Evolutionary conservation across 2,329 filamentous ascomycete genomes (phyloP), one percentile per base, ranked within the genome.

Genomic region (Aspergillus thermomutatus): DNA sequence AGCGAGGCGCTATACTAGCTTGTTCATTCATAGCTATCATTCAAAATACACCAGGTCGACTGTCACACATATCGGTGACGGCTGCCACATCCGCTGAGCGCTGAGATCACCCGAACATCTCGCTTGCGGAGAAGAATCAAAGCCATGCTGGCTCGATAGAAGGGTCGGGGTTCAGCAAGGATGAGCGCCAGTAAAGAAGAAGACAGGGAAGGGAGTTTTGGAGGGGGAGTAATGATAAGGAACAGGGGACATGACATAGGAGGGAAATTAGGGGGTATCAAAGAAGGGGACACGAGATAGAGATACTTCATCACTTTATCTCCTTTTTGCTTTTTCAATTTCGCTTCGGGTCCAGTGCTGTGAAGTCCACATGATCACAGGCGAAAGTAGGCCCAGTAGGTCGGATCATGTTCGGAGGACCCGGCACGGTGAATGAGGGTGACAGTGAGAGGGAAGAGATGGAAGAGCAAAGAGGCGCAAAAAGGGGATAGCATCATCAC

Each of bases 381-480:
- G 69, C 69, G 68, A 62, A 66, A 70, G 68, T 71, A 70, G 67
- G 69, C 64, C 69, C 66, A 31, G 28, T 21, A n/a, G 19, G 4
- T 50, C 23, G 19, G 28, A 31, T 34, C 28, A 40, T 34, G n/a
- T 7, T 34, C 25, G 11, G 26, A 26, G 49, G 51, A 43, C 27
- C 49, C 40, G 41, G 34, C 19, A 49, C 54, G 41, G 41, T 40
- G 31, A 41, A 40, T 27, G 34, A 41, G 37, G 46, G 50, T 17
- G 53, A 47, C 49, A 3, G 23, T 21, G 46, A 37, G 28, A 19
- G 51, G 41, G 31, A 21, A 37, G 46, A 50, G 21, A 49, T n/a
- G 53, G 28, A 43, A 45, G 55, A 41, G 31, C 19, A 19, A 50
- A 50, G 47, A n/a, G 40, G 19, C 8, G 17, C 40, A 34, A 49